Conservation (phyloP, 768 basidiomycete species). For the Leccinum rimulosum region DNA sequence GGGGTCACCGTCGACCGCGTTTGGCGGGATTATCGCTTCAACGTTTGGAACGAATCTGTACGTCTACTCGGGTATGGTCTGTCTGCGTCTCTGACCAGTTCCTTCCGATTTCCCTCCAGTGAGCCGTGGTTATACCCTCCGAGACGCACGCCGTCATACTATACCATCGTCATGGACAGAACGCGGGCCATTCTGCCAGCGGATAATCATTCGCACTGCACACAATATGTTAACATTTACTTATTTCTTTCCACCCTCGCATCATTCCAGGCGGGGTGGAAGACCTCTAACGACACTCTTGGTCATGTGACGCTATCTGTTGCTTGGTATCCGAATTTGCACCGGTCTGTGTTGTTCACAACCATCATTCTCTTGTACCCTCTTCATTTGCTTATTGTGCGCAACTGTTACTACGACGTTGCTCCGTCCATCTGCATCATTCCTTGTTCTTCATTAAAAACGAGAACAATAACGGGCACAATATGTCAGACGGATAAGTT, state of each 20-base stretch:
- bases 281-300: constrained; percentile 21
- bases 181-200: constrained; percentile 29
- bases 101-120: constrained; percentile 11
- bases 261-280: constrained; percentile 17
- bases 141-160: constrained; percentile 23
- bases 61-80: background rate
- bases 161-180: constrained; percentile 28
- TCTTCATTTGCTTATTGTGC: constrained; percentile 14
- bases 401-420: constrained; percentile 8
- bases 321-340: constrained; percentile 17
- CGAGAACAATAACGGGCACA: constrained; percentile 11
- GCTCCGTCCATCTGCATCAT: background rate
- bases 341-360: constrained; percentile 11
- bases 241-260: constrained; percentile 20
- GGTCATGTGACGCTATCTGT: constrained; percentile 26
- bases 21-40: constrained; percentile 66
- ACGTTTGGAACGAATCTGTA: constrained; percentile 56
- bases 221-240: constrained; percentile 33
- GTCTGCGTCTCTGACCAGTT: constrained; percentile 4
- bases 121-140: constrained; percentile 27
- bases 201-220: constrained; percentile 25
- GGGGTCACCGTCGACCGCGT: constrained; percentile 64
- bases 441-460: constrained; percentile 6
- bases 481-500: background rate
- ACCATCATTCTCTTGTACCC: constrained; percentile 12